A percentile compares a stretch with the other conserved stretches of the same genome.
phyloP scores from a whole-genome alignment of 2,329 filamentous ascomycete species.

The Pseudogymnoascus sp. region DNA sequence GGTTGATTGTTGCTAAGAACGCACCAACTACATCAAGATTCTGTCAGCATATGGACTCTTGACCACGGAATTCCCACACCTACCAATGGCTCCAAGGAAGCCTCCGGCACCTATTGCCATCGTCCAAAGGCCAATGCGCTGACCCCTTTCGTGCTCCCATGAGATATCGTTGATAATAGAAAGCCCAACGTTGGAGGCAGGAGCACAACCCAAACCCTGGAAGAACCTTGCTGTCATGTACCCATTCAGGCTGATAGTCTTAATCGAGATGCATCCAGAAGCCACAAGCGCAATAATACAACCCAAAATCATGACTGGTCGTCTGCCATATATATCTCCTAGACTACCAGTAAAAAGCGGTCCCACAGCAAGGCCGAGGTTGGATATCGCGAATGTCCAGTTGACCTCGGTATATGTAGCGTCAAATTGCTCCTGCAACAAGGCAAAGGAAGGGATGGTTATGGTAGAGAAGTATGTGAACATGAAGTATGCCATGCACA shows the following conservation, averaged over 20 bases:
- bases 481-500: conserved; percentile 43
- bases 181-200: conserved; percentile 47
- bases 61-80: conserved; percentile 15
- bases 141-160: conserved; percentile 48
- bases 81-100: conserved; percentile 41
- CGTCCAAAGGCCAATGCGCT: conserved; percentile 50
- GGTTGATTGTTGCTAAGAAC: conserved; percentile 41
- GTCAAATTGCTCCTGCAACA: conserved; percentile 40
- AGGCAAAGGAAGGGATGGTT: conserved; percentile 46
- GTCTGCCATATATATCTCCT: conserved; percentile 45
- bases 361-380: conserved; percentile 43
- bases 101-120: conserved; percentile 47
- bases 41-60: conserved; percentile 9
- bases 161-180: conserved; percentile 49
- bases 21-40: conserved; percentile 37
- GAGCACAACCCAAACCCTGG: conserved; percentile 48
- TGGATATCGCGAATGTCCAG: conserved; percentile 44
- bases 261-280: conserved; percentile 30
- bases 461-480: conserved; percentile 53
- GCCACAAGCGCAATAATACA: conserved; percentile 30
- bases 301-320: conserved; percentile 41
- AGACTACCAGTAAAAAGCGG: conserved; percentile 44
- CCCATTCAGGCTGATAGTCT: conserved; percentile 33
- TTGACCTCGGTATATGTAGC: conserved; percentile 41
- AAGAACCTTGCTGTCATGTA: conserved; percentile 55